Evolutionary conservation across 768 basidiomycete genomes (phyloP), one percentile per base, ranked within the genome.

Genomic region (Glaciozyma martinii): DNA sequence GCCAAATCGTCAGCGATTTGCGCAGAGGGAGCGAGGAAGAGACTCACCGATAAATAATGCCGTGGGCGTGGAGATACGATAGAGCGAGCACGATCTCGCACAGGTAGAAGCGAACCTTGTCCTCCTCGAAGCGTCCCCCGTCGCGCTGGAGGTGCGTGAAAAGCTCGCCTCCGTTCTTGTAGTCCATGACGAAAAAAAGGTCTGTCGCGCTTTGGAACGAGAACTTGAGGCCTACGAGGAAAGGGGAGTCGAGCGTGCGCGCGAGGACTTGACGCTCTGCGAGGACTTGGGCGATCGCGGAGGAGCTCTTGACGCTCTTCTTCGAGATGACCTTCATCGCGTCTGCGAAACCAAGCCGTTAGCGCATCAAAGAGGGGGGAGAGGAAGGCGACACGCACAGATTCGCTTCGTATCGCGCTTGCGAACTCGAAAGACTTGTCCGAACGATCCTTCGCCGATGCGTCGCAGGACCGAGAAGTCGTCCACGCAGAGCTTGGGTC

Each of bases 251-350:
- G 37, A 95, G 77, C 12, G 66, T 70, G 21, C 53, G 59, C 73
- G 95, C 92, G 33, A 98, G 83, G 74, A 99, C 95, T 80, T 95
- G 95, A 77, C 94, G 86, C 77, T 99, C 94, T 70, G 94, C 92
- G 62, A 97, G 93, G 30, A 71, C 27, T 90, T 99, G 77, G 91
- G 92, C 56, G 40, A 70, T 12, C 89, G 93, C 59, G 94, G 89
- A 77, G 93, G 91, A 94, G 92, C 81, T 94, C 93, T 30, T 84
- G 72, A 97, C 93, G 78, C 93, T 91, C 81, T 90, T 92, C 79
- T 98, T 98, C 27, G 89, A 92, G 46, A 98, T 82, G 62, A 97
- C 89, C 74, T 98, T 98, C 91, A 98, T 94, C 54, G 94, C 94
- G 79, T 95, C 97, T 62, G 43, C 32, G 25, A 9, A 42, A 5